phyloP scores from a whole-genome alignment of 1,284 basidiomycete species.

The Lentinula novae-zelandiae region DNA sequence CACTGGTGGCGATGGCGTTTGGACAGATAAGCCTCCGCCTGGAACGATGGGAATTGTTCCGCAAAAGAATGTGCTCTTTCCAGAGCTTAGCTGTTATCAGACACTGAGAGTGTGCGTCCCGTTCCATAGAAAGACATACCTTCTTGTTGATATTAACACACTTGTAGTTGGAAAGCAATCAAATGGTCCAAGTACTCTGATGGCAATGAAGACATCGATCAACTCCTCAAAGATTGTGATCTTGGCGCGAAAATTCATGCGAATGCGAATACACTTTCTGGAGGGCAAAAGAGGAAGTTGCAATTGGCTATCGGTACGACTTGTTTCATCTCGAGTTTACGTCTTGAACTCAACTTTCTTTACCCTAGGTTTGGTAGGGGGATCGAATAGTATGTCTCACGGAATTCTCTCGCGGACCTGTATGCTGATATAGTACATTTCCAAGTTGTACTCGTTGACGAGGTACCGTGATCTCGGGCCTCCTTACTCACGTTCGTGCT shows the following conservation, averaged over 20 bases:
- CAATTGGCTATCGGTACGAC: constrained; percentile 57
- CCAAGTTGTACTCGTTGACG: constrained; percentile 70
- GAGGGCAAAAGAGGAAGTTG: constrained; percentile 80
- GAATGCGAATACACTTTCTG: constrained; percentile 64
- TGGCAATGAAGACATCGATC: constrained; percentile 52
- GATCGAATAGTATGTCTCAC: constrained; percentile 53
- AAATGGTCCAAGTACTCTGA: constrained; percentile 55
- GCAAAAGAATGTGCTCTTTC: constrained; percentile 81
- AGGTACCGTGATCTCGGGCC: constrained; percentile 27
- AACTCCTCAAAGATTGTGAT: constrained; percentile 68
- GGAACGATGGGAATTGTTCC: constrained; percentile 75
- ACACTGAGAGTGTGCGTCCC: constrained; percentile 55
- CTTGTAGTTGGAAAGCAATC: constrained; percentile 49
- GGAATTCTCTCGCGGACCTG: background rate
- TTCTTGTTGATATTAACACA: background rate
- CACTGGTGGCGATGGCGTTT: constrained; percentile 28
- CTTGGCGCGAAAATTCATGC: constrained; percentile 63
- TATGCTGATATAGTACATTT: constrained; percentile 10
- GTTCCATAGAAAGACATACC: background rate
- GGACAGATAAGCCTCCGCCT: constrained; percentile 40
- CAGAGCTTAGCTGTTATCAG: constrained; percentile 71
- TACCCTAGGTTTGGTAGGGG: constrained; percentile 60
- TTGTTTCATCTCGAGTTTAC: background rate
- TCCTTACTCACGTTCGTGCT: background rate
- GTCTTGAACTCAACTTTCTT: background rate